Conservation (phyloP, 2,329 filamentous ascomycete genomes). For the Xylariales sp. region DNA sequence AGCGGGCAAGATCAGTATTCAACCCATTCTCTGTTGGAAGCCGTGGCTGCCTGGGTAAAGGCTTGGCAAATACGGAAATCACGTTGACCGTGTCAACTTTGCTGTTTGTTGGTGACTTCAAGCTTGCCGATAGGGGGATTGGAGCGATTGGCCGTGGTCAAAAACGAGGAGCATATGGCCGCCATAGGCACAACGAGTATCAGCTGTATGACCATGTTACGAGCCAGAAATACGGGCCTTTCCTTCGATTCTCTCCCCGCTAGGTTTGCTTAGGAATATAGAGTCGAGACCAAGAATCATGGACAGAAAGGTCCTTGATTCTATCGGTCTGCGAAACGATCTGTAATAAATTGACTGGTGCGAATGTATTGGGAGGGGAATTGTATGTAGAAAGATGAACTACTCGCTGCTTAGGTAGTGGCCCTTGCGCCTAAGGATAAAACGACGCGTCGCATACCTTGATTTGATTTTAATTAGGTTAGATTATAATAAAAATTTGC, state of each 20-base stretch:
- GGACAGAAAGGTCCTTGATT: too few relatives aligned
- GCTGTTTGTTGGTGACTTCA: conserved; percentile 4
- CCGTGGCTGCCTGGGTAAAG: conserved; percentile 6
- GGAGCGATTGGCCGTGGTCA: conserved; percentile 2
- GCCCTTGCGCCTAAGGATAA: too few relatives aligned
- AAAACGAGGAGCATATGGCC: background rate
- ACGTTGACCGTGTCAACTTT: conserved; percentile 2
- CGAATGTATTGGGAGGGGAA: too few relatives aligned
- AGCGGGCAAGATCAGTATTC: conserved; percentile 1
- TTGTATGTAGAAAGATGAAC: too few relatives aligned
- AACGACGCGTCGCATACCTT: too few relatives aligned
- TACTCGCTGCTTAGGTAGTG: too few relatives aligned
- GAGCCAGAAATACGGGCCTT: conserved; percentile 9
- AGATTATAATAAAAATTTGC: too few relatives aligned
- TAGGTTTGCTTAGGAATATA: background rate
- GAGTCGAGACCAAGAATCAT: too few relatives aligned
- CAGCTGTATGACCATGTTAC: conserved; percentile 10
- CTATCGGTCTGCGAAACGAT: too few relatives aligned
- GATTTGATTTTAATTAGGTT: too few relatives aligned
- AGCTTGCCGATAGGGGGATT: conserved; percentile 1
- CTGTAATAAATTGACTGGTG: too few relatives aligned
- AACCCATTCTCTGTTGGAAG: conserved; percentile 3
- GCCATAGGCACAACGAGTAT: conserved; percentile 6
- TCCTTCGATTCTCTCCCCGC: conserved; percentile 6
- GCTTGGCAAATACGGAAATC: conserved; percentile 9